phyloP scores from a whole-genome alignment of 2,329 filamentous ascomycete species.

The Colletotrichum lini region DNA sequence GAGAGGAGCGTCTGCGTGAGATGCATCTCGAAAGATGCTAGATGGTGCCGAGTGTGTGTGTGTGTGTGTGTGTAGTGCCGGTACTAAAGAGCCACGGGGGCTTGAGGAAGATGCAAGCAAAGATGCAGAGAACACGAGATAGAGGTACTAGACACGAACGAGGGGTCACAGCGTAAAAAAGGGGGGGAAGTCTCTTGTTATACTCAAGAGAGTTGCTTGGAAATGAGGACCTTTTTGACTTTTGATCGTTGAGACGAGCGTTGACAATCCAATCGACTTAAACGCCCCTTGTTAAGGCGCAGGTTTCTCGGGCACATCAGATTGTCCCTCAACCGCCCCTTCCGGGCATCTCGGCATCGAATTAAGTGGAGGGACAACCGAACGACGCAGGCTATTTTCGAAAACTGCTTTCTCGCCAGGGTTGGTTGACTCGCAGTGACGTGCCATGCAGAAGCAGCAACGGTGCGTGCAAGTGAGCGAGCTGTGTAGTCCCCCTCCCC shows the following conservation, averaged over 20 bases:
- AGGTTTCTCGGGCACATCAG: constrained; percentile 24
- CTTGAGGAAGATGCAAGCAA: not conserved
- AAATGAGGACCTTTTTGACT: constrained; percentile 12
- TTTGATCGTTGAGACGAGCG: constrained; percentile 32
- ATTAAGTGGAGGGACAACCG: constrained; percentile 7
- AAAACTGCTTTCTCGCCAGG: constrained; percentile 17
- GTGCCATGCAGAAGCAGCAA: constrained; percentile 27
- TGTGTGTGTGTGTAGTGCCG: not conserved
- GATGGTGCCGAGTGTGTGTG: not conserved
- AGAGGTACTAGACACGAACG: constrained; percentile 19
- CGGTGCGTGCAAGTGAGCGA: constrained; percentile 30
- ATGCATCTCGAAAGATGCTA: constrained; percentile 24
- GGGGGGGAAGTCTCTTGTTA: constrained; percentile 25
- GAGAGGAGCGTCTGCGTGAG: constrained; percentile 27
- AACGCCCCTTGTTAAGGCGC: constrained; percentile 12
- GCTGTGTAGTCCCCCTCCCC: constrained; percentile 11
- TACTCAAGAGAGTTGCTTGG: constrained; percentile 7
- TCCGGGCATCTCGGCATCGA: constrained; percentile 38
- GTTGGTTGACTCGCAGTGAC: constrained; percentile 13
- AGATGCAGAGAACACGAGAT: constrained; percentile 1
- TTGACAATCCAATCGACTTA: constrained; percentile 32
- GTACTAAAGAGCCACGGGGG: not conserved
- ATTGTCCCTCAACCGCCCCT: constrained; percentile 17
- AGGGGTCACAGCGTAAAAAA: constrained; percentile 26
- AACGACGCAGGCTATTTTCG: constrained; percentile 27